Evolutionary conservation across 208 protist genomes (phyloP), one percentile per base, ranked within the genome.

Genomic region (Wallacemonas collosoma): DNA sequence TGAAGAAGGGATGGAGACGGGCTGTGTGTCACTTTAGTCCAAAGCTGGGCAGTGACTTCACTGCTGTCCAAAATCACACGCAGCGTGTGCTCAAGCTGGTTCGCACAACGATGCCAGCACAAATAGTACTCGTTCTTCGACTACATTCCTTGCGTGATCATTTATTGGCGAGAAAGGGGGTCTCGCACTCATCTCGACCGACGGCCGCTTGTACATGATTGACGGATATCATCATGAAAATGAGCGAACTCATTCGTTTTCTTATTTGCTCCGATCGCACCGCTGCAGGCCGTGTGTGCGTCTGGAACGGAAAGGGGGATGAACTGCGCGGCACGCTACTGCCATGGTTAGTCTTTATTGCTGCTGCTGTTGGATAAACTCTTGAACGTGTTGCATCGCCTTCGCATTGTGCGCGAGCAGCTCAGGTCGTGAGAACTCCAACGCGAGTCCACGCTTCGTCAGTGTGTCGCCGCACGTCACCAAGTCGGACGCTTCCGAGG

Each of bases 351-450:
- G 35, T 58, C 35, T 8, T 17, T 7, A 39, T n/a, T 44, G n/a
- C 43, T 51, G 60, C 41, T 65, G 60, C 15, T 51, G 60, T 15
- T 50, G 60, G 6, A 65, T 11, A 51, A 65, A 65, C 60, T 65
- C 60, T 41, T 65, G 60, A 6, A 65, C 15, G 60, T 65, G 60
- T 35, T 65, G 60, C 9, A 81, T 72, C 1, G 58, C 71, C 15
- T 91, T 73, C n/a, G 68, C 63, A 64, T 83, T 82, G 35, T 53
- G 45, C 38, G 71, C 43, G 26, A 95, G 61, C 53, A 93, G 67
- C 61, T 93, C 82, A 0, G 90, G 88, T 44, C 83, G 72, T 39
- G 80, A 60, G 38, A 95, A 81, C 71, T 95, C 88, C 55, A 93
- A 72, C 60, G 90, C 86, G 36, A 95, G 54, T 0, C 90, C 90